Evolutionary conservation across 306 rosid species (phyloP), one percentile per base, ranked within the genome.

Genomic region (Lathyrus aphaca): DNA sequence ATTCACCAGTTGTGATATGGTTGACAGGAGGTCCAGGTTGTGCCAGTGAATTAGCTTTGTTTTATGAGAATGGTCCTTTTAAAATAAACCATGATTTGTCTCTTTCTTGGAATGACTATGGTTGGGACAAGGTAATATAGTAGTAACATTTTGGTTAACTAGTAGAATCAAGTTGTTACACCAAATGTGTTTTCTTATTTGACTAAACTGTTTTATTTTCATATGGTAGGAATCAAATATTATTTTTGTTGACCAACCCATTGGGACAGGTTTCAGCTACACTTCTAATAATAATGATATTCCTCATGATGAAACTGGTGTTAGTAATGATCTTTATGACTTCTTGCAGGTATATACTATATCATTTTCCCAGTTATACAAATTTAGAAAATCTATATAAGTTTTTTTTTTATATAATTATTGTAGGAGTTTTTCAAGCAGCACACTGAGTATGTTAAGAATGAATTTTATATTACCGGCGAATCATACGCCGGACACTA

Each of bases 1-100:
- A 76, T 60, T 93, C 87, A 43, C 96, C 97, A 0, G 68, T 93
- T 46, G 98, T 93, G 38, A 86, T 90, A 61, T 93, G 98, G 98
- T 71, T 93, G 66, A 93, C 97, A 8, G 98, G 98, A 77, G 98
- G 98, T 48, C 98, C 98, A 72, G 98, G 98, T 5, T 93, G 98
- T 5, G 74, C 96, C 68, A 85, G 98, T 76, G 94, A 85, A 66
- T 68, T 93, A 16, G 97, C 98, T 14, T 66, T 93, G 87, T 93
- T 93, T 50, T 90, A 83, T 60, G 98, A 93, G 65, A 93, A 93
- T 73, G 98, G 98, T n/a, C 98, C 98, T 43, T 90, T 93, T 17
- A 82, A 83, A 1, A 83, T 93, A 68, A 58, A 85, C 39, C 74
- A 74, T 11, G 80, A 90, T 49, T 70, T 86, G 80, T 93, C 98